Base-by-base conservation (phyloP, 768 basidiomycete species). In the Panellus pusillus region DNA sequence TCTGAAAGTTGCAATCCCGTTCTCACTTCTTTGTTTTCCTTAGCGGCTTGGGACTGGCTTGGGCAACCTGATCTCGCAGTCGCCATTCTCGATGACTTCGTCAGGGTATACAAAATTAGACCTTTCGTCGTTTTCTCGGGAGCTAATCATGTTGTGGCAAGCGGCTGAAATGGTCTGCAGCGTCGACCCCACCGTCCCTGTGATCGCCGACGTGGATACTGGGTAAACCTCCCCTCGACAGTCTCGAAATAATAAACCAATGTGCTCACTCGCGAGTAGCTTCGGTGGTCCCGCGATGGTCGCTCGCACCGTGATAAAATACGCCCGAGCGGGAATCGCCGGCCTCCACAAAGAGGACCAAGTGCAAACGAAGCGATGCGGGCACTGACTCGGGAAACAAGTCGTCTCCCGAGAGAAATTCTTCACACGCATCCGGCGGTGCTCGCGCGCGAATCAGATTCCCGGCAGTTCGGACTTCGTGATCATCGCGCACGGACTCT, bases 401-500 rank as follows among this genome's bases (percentile, higher is more conserved):
- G 87, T 91, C 39, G 87, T 91, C 35, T 87, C 86, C 6, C 79
- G 86, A 1, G 87, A 90, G 63, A 88, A 87, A 63, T 87, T 87
- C 57, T 45, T 88, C 27, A 85, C 81, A 9, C 83, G 88, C 38
- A 84, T 91, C 59, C 84, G 12, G 89, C 89, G 3, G 87, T 89
- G 42, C 78, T 83, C 41, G 89, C 89, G 27, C 84, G 89, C 45
- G 86, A 91, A n/a, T 63, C 75, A 83, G 9, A 83, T 90, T 50
- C 88, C 87, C 19, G 86, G 86, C 29, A 77, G 77, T 35, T 89
- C 87, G 12, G 86, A 91, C 68, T 87, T 90, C 57, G 87, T 87
- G 28, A 83, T 89, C 61, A 78, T 90, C 60, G 88, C 80, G 88
- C 43, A 89, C 88, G 3, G 88, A 90, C 65, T 87, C 87, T 2